phyloP scores from a whole-genome alignment of 108 stramenopile species.

The Skeletonema costatum region DNA sequence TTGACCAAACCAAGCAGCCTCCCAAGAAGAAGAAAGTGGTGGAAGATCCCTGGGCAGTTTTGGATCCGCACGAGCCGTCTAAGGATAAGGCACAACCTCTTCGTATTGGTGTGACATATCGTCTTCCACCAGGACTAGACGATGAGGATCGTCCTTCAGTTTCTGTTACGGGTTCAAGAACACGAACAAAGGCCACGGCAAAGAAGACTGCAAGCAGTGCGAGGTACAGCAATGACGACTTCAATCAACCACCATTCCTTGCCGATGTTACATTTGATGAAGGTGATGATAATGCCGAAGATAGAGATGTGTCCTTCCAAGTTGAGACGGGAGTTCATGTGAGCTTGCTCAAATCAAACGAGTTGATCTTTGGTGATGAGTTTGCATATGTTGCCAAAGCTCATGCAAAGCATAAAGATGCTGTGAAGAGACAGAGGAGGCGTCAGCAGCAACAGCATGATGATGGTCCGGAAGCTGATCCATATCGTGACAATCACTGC shows the following conservation, averaged over 20 bases:
- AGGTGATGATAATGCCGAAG: conserved; percentile 19
- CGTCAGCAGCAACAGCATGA: conserved; percentile 31
- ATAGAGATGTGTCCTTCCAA: conserved; percentile 12
- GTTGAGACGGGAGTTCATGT: conserved; percentile 28
- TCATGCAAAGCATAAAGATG: conserved; percentile 60
- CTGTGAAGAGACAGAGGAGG: conserved; percentile 45
- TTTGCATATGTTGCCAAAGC: conserved; percentile 84
- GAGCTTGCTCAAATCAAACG: conserved; percentile 48
- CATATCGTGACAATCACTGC: conserved; percentile 19
- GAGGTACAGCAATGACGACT: background rate
- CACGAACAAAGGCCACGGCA: conserved; percentile 14
- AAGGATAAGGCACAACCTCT: conserved; percentile 57
- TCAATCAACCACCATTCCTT: conserved; percentile 17
- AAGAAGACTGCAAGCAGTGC: background rate
- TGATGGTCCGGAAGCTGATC: conserved; percentile 11
- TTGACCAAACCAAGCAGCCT: background rate
- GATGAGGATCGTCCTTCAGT: conserved; percentile 64
- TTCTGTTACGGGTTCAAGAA: conserved; percentile 77
- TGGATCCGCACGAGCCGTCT: conserved; percentile 84
- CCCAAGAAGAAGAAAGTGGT: conserved; percentile 20
- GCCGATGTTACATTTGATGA: conserved; percentile 16
- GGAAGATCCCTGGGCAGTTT: conserved; percentile 79
- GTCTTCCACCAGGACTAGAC: conserved; percentile 69
- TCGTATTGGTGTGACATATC: conserved; percentile 72
- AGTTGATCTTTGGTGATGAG: conserved; percentile 73